phyloP scores from a whole-genome alignment of 768 basidiomycete species.

The Macrocybe gigantea region DNA sequence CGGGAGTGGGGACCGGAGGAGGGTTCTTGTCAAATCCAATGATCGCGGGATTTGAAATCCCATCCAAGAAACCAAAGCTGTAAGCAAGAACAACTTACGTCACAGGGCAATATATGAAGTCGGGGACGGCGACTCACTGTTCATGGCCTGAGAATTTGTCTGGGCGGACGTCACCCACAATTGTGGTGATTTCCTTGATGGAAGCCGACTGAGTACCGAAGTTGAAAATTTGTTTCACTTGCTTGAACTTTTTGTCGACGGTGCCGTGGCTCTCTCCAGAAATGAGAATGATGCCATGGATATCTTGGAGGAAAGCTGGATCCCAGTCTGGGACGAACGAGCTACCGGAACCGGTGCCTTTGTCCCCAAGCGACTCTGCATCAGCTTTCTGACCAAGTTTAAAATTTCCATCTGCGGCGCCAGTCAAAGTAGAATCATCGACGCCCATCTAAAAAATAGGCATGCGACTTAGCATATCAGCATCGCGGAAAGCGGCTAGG shows the following conservation, averaged over 20 bases:
- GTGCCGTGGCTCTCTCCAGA: conserved; percentile 37
- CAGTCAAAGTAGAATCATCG: conserved; percentile 29
- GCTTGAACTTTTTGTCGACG: conserved; percentile 26
- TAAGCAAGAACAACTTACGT: neutral
- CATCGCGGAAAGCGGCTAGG: neutral
- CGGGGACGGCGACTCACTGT: conserved; percentile 24
- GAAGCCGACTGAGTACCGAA: conserved; percentile 20
- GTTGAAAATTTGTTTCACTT: conserved; percentile 31
- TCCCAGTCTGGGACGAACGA: conserved; percentile 41
- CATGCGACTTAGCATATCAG: neutral
- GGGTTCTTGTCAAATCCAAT: conserved; percentile 30
- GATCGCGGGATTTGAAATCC: conserved; percentile 45
- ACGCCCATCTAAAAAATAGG: conserved; percentile 27
- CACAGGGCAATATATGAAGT: neutral
- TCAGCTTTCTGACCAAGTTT: conserved; percentile 33
- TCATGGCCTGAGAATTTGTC: conserved; percentile 38
- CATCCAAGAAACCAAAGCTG: conserved; percentile 49
- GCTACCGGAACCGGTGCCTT: conserved; percentile 15
- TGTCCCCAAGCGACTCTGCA: conserved; percentile 33
- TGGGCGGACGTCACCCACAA: conserved; percentile 38
- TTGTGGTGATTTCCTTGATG: conserved; percentile 30
- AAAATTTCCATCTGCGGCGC: conserved; percentile 26
- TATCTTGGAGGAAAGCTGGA: conserved; percentile 33
- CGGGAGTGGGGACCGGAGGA: conserved; percentile 29
- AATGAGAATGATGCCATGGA: conserved; percentile 46